Conservation (phyloP, 805 yeast genomes). For the Saccharomycopsis sp. region DNA sequence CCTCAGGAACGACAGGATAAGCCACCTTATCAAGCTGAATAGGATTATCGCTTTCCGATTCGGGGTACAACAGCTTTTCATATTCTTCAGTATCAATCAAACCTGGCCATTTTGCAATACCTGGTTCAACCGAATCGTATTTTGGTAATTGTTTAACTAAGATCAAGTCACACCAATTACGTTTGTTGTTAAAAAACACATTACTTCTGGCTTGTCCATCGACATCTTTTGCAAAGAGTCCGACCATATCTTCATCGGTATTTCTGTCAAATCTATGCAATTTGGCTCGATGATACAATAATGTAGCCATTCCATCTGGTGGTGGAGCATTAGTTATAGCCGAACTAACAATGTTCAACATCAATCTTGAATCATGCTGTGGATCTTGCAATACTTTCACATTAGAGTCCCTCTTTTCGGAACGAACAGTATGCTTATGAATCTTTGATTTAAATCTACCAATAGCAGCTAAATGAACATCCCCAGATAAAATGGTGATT, state of each 20-base stretch:
- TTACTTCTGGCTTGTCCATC: conserved; percentile 43
- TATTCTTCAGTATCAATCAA: conserved; percentile 26
- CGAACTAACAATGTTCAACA: conserved; percentile 79
- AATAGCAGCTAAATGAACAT: conserved; percentile 83
- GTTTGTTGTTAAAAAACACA: conserved; percentile 45
- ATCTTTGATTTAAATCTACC: conserved; percentile 64
- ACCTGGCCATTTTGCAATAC: conserved; percentile 33
- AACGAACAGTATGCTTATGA: conserved; percentile 36
- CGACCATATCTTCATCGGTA: conserved; percentile 78
- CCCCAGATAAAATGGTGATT: conserved; percentile 83
- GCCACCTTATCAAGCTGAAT: conserved; percentile 22
- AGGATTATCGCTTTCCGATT: conserved; percentile 6
- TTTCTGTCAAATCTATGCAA: conserved; percentile 58
- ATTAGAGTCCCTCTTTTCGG: conserved; percentile 33
- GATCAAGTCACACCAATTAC: conserved; percentile 42
- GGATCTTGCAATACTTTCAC: conserved; percentile 41
- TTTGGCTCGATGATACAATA: conserved; percentile 60
- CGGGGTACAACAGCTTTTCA: conserved; percentile 2
- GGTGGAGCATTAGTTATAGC: conserved; percentile 94
- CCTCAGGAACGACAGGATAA: conserved; percentile 40
- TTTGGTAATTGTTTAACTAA: conserved; percentile 15
- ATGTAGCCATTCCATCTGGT: conserved; percentile 73
- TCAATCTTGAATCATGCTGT: conserved; percentile 63
- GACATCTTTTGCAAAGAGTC: conserved; percentile 55
- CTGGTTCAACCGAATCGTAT: conserved; percentile 8